Base-by-base conservation (phyloP, 768 basidiomycete genomes). In the Auriscalpium orientale region DNA sequence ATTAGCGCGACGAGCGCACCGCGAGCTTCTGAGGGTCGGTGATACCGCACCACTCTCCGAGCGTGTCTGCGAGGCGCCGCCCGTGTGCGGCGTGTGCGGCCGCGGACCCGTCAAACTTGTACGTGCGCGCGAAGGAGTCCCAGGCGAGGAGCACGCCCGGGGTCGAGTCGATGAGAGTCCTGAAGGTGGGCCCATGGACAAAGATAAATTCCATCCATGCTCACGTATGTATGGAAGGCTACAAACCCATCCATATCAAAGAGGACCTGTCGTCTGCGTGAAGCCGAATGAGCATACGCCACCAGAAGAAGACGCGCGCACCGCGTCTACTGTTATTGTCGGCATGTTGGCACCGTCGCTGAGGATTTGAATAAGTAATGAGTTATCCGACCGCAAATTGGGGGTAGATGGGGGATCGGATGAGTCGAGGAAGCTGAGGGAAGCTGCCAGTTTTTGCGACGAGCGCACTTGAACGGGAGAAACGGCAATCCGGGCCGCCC, bases 141-240 rank as follows among this genome's bases (percentile, higher is more conserved):
- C 91, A 94, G 8, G 89, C 86, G 57, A 78, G 78, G 51, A 82
- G 60, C n/a, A 92, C 86, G 4, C 90, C 91, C 1, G 88, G 88
- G 5, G 90, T 92, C 2, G 89, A 91, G 70, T 92, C 89, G 64
- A 87, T 80, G 56, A 87, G 76, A 7, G 86, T 89, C 44, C 86
- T 88, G 64, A 12, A 35, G 48, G 40, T 52, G 55, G 36, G 8
- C 10, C 49, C 33, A 44, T 36, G 21, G 33, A 8, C 8, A 34
- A 46, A 13, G 43, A 51, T 46, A 4, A 49, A 20, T 16, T 49
- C 8, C 15, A 6, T 38, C 8, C 9, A 51, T 16, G 21, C 7
- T 12, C n/a, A n/a, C n/a, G n/a, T n/a, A n/a, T n/a, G n/a, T n/a
- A n/a, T n/a, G n/a, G 36, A 53, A 22, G 15, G 49, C 21, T 22